Conservation (phyloP, 805 yeast genomes). For the Candida takata region DNA sequence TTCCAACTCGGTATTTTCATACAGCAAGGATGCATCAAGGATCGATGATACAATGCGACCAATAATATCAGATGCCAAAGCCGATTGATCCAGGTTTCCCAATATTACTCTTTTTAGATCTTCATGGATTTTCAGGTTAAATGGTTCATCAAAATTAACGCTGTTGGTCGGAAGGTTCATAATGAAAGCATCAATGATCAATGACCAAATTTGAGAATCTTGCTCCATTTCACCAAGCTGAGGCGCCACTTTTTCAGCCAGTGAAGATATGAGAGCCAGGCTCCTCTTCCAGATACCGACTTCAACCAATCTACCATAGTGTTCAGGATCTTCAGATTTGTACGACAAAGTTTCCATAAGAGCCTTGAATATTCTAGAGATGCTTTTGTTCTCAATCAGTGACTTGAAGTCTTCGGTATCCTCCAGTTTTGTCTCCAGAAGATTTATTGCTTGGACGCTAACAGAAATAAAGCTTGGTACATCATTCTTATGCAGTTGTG, state of each 20-base stretch:
- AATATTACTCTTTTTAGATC: conserved; percentile 35
- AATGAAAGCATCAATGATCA: conserved; percentile 34
- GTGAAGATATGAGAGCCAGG: conserved; percentile 31
- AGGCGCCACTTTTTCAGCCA: conserved; percentile 27
- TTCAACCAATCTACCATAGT: conserved; percentile 6
- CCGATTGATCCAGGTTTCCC: conserved; percentile 28
- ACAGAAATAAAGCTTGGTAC: conserved; percentile 61
- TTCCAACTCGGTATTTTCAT: conserved; percentile 51
- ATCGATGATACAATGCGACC: conserved; percentile 40
- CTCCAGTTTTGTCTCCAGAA: conserved; percentile 34
- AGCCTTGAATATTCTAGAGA: conserved; percentile 40
- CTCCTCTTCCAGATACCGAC: conserved; percentile 51
- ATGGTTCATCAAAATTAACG: conserved; percentile 32
- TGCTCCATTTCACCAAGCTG: conserved; percentile 12
- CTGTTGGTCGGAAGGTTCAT: conserved; percentile 31
- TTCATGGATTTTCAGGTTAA: conserved; percentile 40
- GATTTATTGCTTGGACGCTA: conserved; percentile 39
- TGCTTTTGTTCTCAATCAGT: conserved; percentile 37
- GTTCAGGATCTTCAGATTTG: conserved; percentile 30
- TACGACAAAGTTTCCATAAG: conserved; percentile 45
- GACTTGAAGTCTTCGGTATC: conserved; percentile 25
- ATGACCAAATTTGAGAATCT: conserved; percentile 29
- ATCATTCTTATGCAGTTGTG: conserved; percentile 30
- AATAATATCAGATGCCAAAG: conserved; percentile 28
- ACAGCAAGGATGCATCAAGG: conserved; percentile 54